These are phyloP conservation scores for Conticribra guillardii DNA, from an alignment of 108 stramenopile genomes.

Conservation along the genomic window DNA sequence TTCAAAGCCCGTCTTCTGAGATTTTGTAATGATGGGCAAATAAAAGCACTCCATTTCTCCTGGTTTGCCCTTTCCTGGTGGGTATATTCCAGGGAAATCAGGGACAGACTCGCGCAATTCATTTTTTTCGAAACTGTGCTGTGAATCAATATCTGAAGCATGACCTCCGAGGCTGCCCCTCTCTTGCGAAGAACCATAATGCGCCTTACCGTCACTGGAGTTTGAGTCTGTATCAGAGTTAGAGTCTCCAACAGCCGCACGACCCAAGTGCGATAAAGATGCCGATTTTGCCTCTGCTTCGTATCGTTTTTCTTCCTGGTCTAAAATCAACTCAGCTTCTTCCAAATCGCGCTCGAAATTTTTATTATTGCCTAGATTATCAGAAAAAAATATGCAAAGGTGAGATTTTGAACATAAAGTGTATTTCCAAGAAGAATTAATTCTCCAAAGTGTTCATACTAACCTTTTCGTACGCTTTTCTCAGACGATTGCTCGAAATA, in stretches of 20 bases:
- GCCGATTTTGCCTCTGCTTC: slow-evolving; percentile 17
- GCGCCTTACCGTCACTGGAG: slow-evolving; percentile 24
- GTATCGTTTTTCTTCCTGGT: slow-evolving; percentile 48
- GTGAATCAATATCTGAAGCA: slow-evolving; percentile 1
- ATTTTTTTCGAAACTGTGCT: neutral
- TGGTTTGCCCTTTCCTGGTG: slow-evolving; percentile 69
- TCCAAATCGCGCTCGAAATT: slow-evolving; percentile 77
- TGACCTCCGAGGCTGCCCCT: slow-evolving; percentile 3
- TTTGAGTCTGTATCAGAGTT: slow-evolving; percentile 31
- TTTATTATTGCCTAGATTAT: slow-evolving; percentile 43
- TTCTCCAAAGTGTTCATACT: slow-evolving; percentile 2
- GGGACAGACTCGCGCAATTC: slow-evolving; percentile 47
- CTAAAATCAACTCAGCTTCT: slow-evolving; percentile 73
- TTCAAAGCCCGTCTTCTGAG: slow-evolving; percentile 89
- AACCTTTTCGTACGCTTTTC: slow-evolving; percentile 27
- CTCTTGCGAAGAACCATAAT: slow-evolving; percentile 8
- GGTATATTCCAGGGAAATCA: slow-evolving; percentile 73
- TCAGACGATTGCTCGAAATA: slow-evolving; percentile 49
- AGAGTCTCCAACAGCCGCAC: neutral
- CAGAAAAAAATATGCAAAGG: too few relatives aligned
- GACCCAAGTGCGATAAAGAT: neutral
- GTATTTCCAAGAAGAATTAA: too few relatives aligned
- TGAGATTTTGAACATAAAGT: too few relatives aligned
- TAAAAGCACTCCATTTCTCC: slow-evolving; percentile 85
- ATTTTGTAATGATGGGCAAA: slow-evolving; percentile 85